Percentiles rank a stretch among this genome's conserved stretches.
phyloP scores from a whole-genome alignment of 1,139 yeast species.

The Lodderomyces parapsilosis region DNA sequence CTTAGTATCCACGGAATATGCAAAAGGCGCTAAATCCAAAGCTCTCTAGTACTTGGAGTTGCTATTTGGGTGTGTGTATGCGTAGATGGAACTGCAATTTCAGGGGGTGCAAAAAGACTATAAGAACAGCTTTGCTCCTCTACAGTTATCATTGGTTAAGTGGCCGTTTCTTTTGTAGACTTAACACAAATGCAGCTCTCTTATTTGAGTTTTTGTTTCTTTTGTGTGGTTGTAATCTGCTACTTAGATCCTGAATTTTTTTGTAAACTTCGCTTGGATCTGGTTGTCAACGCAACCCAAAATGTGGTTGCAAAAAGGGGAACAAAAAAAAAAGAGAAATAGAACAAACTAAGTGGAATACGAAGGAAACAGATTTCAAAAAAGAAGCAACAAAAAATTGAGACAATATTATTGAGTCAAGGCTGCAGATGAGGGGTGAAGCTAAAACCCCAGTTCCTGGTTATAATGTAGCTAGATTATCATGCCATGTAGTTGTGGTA shows the following conservation, averaged over 20 bases:
- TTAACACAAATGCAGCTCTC: not conserved
- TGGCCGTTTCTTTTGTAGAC: not conserved
- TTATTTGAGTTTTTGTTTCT: not conserved
- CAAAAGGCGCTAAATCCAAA: not conserved
- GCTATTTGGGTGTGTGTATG: not conserved
- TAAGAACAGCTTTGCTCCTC: not conserved
- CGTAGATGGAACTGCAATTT: not conserved
- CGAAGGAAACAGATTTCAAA: not conserved
- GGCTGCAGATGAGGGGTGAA: too few relatives aligned
- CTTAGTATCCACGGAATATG: not conserved
- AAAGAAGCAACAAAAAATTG: too few relatives aligned
- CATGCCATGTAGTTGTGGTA: not conserved
- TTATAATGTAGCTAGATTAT: too few relatives aligned
- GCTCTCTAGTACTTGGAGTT: not conserved
- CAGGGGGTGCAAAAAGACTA: not conserved
- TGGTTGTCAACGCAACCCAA: constrained; percentile 1
- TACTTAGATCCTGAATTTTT: not conserved
- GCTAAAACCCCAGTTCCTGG: too few relatives aligned
- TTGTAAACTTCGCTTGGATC: not conserved
- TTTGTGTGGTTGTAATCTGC: constrained; percentile 2
- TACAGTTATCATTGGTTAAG: not conserved
- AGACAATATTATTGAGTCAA: too few relatives aligned
- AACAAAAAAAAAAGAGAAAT: not conserved
- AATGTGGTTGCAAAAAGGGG: constrained; percentile 2
- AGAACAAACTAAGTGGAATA: not conserved